Conservation (phyloP, 257 asterid species). For the Solanum medicagineum region DNA sequence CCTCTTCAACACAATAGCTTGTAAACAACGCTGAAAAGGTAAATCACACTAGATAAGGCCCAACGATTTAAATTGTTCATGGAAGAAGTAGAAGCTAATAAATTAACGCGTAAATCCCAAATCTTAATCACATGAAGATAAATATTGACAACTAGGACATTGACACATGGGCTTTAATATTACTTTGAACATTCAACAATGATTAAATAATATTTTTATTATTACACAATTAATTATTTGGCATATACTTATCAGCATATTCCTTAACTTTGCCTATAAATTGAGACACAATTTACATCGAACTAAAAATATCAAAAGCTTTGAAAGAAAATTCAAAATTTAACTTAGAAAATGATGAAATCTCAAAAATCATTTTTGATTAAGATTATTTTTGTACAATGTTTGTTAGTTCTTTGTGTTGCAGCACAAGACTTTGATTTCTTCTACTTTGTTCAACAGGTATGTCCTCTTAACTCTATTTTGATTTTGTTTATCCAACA, state of each 20-base stretch:
- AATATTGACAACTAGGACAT: background rate
- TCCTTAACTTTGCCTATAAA: constrained; percentile 3
- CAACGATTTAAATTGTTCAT: background rate
- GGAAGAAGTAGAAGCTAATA: background rate
- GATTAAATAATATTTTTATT: too few species aligned
- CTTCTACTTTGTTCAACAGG: constrained; percentile 37
- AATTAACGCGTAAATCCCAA: background rate
- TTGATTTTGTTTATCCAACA: background rate
- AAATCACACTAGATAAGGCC: too few species aligned
- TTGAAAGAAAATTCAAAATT: background rate
- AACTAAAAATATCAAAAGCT: background rate
- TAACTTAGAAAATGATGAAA: background rate
- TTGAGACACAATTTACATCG: background rate
- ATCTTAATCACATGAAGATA: background rate
- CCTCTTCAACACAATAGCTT: background rate
- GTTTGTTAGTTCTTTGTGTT: constrained; percentile 5
- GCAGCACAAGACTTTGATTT: constrained; percentile 21
- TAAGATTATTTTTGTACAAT: constrained; percentile 2
- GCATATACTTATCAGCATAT: background rate
- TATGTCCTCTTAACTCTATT: background rate
- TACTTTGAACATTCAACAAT: background rate
- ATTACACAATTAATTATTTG: background rate
- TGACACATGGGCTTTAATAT: background rate
- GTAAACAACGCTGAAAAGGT: too few species aligned
- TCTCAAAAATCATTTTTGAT: background rate